Conservation (phyloP, 2,329 filamentous ascomycete species). For the Pseudopithomyces chartarum region DNA sequence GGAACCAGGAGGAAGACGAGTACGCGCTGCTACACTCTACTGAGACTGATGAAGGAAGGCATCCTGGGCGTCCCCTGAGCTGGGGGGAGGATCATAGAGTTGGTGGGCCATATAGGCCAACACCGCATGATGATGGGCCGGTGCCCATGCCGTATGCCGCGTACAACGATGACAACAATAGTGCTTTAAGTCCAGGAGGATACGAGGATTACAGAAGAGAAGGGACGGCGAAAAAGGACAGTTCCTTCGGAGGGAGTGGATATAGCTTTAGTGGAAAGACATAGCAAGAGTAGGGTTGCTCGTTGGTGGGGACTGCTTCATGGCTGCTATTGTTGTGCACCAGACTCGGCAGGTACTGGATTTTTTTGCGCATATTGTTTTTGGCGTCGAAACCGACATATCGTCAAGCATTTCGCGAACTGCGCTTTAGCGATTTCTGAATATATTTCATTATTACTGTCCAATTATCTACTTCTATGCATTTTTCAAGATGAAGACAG, state of each 20-base stretch:
- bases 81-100: slow-evolving; percentile 41
- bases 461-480: too few relatives aligned
- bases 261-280: slow-evolving; percentile 29
- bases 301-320: not conserved
- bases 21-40: slow-evolving; percentile 56
- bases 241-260: slow-evolving; percentile 16
- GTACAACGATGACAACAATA: slow-evolving; percentile 46
- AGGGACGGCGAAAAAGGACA: slow-evolving; percentile 9
- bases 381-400: too few relatives aligned
- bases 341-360: not conserved
- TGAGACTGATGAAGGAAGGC: slow-evolving; percentile 46
- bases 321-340: not conserved
- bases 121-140: slow-evolving; percentile 13
- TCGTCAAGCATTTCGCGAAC: not conserved
- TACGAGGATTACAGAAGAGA: slow-evolving; percentile 43
- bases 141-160: slow-evolving; percentile 30
- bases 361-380: not conserved
- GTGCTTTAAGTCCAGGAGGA: slow-evolving; percentile 41
- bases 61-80: slow-evolving; percentile 47
- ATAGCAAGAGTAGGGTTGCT: slow-evolving; percentile 3
- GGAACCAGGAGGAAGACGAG: slow-evolving; percentile 55
- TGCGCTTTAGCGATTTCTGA: not conserved
- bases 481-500: too few relatives aligned
- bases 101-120: not conserved
- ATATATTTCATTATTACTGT: too few relatives aligned